A percentile compares a stretch with the other conserved stretches of the same genome.
Conservation (phyloP, 306 rosid species). For the Prunus armeniaca region DNA sequence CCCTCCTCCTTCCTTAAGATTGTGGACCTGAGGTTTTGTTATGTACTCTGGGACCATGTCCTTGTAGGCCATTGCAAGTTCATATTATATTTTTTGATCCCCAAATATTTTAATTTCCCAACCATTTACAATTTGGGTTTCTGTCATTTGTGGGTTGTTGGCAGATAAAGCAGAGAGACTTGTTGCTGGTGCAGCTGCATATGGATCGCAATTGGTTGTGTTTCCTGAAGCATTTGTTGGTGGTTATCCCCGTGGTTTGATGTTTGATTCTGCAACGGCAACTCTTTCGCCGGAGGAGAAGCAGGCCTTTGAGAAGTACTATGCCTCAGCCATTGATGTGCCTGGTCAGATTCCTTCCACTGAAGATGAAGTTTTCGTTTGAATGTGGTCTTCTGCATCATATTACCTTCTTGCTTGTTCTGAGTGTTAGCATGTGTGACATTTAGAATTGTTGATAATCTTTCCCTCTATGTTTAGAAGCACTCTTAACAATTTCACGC, state of each 20-base stretch:
- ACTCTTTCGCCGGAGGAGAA: neutral
- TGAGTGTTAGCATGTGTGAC: no score
- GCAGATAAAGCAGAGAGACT: constrained; percentile 25
- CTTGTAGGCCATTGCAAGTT: neutral
- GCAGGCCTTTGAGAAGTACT: constrained; percentile 7
- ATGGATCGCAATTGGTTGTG: constrained; percentile 20
- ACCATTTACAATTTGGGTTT: neutral
- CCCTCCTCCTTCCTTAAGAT: neutral
- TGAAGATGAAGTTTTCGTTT: neutral
- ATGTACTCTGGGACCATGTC: neutral
- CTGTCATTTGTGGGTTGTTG: neutral
- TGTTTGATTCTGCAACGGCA: constrained; percentile 2
- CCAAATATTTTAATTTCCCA: neutral
- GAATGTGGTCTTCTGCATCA: neutral
- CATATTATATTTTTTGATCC: neutral
- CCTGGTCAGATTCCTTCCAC: constrained; percentile 13
- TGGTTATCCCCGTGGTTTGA: constrained; percentile 17
- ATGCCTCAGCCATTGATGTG: constrained; percentile 20
- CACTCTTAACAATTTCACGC: no score
- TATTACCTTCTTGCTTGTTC: neutral
- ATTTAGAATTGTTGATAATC: no score
- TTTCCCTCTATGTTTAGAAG: no score
- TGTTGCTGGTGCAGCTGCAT: constrained; percentile 18
- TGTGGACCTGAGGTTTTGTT: neutral
- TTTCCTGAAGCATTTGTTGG: constrained; percentile 23